Evolutionary conservation across 1,139 yeast species (phyloP).

Genomic region (Kurtzmaniella quercitrusa): DNA sequence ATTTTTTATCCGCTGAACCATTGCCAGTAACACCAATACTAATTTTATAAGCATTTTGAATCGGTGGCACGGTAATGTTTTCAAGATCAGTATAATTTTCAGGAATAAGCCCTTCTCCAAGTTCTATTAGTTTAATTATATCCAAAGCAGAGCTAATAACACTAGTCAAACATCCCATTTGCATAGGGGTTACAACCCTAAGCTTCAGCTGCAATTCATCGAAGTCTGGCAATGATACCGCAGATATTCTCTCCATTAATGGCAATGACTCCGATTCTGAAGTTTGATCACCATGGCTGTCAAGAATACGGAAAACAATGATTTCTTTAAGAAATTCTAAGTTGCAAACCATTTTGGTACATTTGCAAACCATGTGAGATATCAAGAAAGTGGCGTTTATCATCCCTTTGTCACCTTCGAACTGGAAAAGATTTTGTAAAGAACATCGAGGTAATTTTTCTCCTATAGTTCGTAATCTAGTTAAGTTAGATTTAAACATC

Average conservation of each 20-base stretch:
- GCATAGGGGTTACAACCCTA: conserved; percentile 13
- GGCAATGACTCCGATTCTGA: conserved; percentile 5
- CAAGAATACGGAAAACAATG: conserved; percentile 4
- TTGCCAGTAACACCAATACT: conserved; percentile 10
- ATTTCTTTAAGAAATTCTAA: conserved; percentile 3
- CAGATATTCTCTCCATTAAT: conserved; percentile 14
- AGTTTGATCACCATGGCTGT: neutral
- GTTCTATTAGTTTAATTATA: conserved; percentile 19
- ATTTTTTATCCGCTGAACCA: conserved; percentile 11
- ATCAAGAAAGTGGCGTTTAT: conserved; percentile 27
- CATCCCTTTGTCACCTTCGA: conserved; percentile 12
- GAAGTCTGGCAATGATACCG: conserved; percentile 15
- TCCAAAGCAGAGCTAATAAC: conserved; percentile 12
- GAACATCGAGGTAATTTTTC: conserved; percentile 13
- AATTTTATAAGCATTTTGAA: conserved; percentile 6
- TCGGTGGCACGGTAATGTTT: conserved; percentile 4
- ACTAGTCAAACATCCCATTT: conserved; percentile 17
- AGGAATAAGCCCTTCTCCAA: conserved; percentile 24
- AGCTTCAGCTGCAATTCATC: conserved; percentile 14
- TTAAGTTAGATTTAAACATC: conserved; percentile 15
- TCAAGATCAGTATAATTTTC: conserved; percentile 15
- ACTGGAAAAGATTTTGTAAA: neutral
- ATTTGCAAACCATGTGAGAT: conserved; percentile 20
- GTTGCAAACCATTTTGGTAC: conserved; percentile 21
- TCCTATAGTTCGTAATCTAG: conserved; percentile 14